Evolutionary conservation across 805 yeast species (phyloP).

Genomic region (Naumovozyma dairenensis): DNA sequence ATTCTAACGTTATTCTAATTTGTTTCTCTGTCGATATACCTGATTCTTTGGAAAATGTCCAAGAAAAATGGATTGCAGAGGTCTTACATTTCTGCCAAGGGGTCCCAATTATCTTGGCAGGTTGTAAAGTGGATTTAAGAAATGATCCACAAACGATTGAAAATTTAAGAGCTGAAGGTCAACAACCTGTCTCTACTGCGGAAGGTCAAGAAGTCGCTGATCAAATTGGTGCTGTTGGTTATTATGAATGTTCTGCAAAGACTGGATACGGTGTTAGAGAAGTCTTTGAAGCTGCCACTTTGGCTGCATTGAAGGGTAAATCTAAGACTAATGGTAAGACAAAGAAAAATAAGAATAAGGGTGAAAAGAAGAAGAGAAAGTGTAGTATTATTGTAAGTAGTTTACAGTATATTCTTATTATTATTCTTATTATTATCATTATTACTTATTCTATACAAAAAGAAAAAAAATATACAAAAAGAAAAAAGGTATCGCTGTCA

Average conservation of each 20-base stretch:
- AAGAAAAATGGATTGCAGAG: slow-evolving; percentile 93
- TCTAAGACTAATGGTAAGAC: slow-evolving; percentile 15
- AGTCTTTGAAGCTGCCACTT: slow-evolving; percentile 85
- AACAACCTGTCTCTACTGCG: slow-evolving; percentile 68
- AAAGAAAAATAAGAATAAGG: slow-evolving; percentile 20
- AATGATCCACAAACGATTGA: slow-evolving; percentile 71
- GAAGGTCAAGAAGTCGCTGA: slow-evolving; percentile 85
- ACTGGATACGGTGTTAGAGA: slow-evolving; percentile 87
- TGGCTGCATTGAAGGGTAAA: slow-evolving; percentile 74
- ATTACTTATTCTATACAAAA: too few species aligned
- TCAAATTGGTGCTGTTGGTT: slow-evolving; percentile 78
- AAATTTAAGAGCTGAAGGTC: slow-evolving; percentile 61
- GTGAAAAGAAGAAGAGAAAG: slow-evolving; percentile 53
- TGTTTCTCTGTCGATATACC: slow-evolving; percentile 89
- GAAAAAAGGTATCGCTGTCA: too few species aligned
- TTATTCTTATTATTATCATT: too few species aligned
- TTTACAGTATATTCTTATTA: too few species aligned
- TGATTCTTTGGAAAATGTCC: slow-evolving; percentile 86
- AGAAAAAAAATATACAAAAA: too few species aligned
- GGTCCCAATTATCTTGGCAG: slow-evolving; percentile 85
- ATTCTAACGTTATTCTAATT: slow-evolving; percentile 81
- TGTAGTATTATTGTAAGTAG: slow-evolving; percentile 59
- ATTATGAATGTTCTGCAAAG: slow-evolving; percentile 88
- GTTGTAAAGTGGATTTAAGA: slow-evolving; percentile 85
- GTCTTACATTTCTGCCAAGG: slow-evolving; percentile 90